Evolutionary conservation across 2,329 filamentous ascomycete species (phyloP).

Genomic region (Aspergillus floridensis): DNA sequence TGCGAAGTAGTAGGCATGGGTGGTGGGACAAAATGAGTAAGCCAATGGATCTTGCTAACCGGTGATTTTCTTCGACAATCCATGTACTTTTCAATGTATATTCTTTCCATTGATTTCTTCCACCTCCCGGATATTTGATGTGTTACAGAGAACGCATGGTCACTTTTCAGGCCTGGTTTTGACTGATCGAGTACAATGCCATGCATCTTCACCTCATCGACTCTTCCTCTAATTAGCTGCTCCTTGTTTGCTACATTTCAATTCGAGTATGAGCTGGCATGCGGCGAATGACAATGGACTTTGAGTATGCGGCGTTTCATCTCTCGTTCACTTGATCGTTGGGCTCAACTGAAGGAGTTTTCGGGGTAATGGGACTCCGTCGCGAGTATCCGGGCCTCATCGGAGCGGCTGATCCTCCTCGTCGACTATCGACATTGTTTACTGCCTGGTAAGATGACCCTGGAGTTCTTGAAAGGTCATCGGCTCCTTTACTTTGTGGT

Average conservation of each 20-base stretch:
- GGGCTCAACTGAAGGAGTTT: not conserved
- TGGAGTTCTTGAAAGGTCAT: not conserved
- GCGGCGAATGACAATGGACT: slow-evolving; percentile 2
- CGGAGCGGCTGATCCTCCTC: not conserved
- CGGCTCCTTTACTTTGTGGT: not conserved
- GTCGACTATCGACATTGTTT: not conserved
- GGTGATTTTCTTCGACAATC: slow-evolving; percentile 4
- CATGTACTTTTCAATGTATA: slow-evolving; percentile 11
- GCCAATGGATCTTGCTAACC: not conserved
- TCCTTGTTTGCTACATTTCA: slow-evolving; percentile 8
- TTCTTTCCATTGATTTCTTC: slow-evolving; percentile 3
- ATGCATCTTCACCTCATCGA: not conserved
- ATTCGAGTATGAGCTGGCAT: slow-evolving; percentile 4
- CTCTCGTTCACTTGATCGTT: slow-evolving; percentile 1
- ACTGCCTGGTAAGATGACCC: not conserved
- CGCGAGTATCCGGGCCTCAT: not conserved
- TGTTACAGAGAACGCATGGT: not conserved
- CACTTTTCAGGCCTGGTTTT: slow-evolving; percentile 3
- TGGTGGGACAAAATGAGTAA: slow-evolving; percentile 7
- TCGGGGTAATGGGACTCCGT: slow-evolving; percentile 14
- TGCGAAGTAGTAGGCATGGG: not conserved
- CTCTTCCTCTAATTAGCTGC: slow-evolving; percentile 4
- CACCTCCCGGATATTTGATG: not conserved
- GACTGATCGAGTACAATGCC: not conserved
- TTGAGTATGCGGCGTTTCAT: not conserved